Base-by-base conservation (phyloP, 2,329 filamentous ascomycete species). In the Camillea tinctor region DNA sequence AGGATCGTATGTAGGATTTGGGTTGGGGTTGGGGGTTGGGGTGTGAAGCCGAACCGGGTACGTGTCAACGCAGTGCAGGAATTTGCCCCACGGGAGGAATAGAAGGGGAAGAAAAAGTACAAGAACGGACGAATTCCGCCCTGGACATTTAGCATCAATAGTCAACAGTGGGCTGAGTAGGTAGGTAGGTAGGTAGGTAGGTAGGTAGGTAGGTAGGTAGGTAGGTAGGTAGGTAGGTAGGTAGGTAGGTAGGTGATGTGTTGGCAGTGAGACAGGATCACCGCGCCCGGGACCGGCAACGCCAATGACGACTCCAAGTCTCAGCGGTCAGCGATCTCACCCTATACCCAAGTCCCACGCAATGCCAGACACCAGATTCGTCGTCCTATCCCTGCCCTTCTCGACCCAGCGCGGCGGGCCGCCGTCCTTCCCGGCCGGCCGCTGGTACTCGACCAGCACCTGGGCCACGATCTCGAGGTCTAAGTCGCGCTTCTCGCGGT, bases 361-460 rank as follows among this genome's bases (percentile, higher is more conserved):
- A 13, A 54, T 54, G 4, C 19, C 30, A 3, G 52, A 54, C 9
- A 50, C 52, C 15, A 58, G 9, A n/a, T 53, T 51, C 17, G 22
- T 24, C 44, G 44, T 54, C 21, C 40, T 57, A 17, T 24, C n/a
- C 44, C 50, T 57, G 9, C 56, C 61, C 20, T 52, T 58, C 15
- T 56, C 58, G 40, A 60, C 49, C 50, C 59, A 66, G n/a, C 48
- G 36, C 15, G 58, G 50, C n/a, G n/a, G n/a, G n/a, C n/a, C n/a
- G 19, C 40, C 24, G 2, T 56, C 60, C 5, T 23, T 58, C 5
- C n/a, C 44, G n/a, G 57, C 48, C 52, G 54, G 58, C 30, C 54
- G 48, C 2, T 54, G 50, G 50, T 24, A 66, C 48, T 64, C 55
- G 1, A 57, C 51, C 22, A 63, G 50, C 13, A 57, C 49, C 21